Evolutionary conservation across 2,329 filamentous ascomycete genomes (phyloP).

Genomic region (Aspergillus alliaceus): DNA sequence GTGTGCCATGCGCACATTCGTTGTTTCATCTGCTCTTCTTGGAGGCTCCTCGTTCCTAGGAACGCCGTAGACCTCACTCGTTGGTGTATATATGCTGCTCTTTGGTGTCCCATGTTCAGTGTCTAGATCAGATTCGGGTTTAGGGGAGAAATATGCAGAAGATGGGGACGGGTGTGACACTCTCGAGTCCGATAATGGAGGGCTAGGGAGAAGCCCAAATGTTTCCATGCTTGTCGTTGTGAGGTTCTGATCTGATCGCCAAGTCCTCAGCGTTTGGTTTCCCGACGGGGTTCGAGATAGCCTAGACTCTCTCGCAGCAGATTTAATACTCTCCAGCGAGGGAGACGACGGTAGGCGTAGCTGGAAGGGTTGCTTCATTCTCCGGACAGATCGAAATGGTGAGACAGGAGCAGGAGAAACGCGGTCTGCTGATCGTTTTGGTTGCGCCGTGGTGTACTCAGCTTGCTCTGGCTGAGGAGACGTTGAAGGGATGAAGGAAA

Average conservation of each 20-base stretch:
- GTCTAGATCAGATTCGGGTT: constrained; percentile 19
- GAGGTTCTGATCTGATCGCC: constrained; percentile 39
- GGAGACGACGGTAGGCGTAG: constrained; percentile 37
- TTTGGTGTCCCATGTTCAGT: constrained; percentile 10
- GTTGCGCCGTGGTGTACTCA: constrained; percentile 27
- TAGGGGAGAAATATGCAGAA: constrained; percentile 28
- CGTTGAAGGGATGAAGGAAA: constrained; percentile 37
- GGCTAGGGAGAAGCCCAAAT: constrained; percentile 39
- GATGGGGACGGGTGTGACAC: constrained; percentile 26
- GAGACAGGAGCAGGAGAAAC: constrained; percentile 26
- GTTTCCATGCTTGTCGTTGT: constrained; percentile 29
- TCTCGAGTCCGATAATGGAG: constrained; percentile 36
- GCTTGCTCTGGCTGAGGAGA: constrained; percentile 29
- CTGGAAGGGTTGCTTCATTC: constrained; percentile 42
- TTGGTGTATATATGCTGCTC: constrained; percentile 7
- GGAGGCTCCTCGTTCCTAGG: constrained; percentile 11
- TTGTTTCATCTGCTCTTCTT: constrained; percentile 18
- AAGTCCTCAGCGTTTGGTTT: constrained; percentile 30
- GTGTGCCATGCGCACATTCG: constrained; percentile 35
- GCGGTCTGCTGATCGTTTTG: constrained; percentile 28
- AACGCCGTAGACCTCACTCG: constrained; percentile 18
- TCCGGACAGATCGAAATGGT: constrained; percentile 40
- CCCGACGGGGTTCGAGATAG: constrained; percentile 20
- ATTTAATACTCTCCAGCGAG: constrained; percentile 27
- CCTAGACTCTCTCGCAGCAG: constrained; percentile 20